Percentiles rank a stretch among this genome's conserved stretches.
Evolutionary conservation across 2,329 filamentous ascomycete species (phyloP).

Genomic region (Pseudophaeomoniella oleicola): DNA sequence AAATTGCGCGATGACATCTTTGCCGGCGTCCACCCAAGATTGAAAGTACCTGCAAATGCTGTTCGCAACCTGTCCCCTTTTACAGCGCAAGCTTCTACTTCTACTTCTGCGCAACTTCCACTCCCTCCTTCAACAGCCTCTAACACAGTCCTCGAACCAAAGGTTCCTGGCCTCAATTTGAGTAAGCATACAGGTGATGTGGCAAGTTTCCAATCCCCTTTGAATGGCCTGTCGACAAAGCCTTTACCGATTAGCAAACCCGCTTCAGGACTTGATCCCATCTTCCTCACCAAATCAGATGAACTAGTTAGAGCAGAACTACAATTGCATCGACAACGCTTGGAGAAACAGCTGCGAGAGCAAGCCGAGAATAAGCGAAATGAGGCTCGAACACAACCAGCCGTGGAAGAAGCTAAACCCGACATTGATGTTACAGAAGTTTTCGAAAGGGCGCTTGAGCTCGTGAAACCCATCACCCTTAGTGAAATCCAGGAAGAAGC

Average conservation of each 20-base stretch:
- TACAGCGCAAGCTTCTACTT: slow-evolving; percentile 9
- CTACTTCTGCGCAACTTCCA: slow-evolving; percentile 8
- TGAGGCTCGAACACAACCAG: slow-evolving; percentile 33
- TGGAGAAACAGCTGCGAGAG: slow-evolving; percentile 65
- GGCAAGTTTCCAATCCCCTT: neutral
- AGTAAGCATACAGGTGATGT: neutral
- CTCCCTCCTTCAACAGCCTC: slow-evolving; percentile 10
- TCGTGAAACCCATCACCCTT: slow-evolving; percentile 52
- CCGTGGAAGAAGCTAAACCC: slow-evolving; percentile 37
- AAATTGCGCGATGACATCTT: slow-evolving; percentile 68
- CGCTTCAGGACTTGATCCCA: slow-evolving; percentile 59
- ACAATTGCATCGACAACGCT: slow-evolving; percentile 61
- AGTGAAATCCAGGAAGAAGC: slow-evolving; percentile 25
- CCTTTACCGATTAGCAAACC: slow-evolving; percentile 26
- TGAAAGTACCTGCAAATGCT: slow-evolving; percentile 40
- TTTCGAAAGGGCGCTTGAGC: slow-evolving; percentile 52
- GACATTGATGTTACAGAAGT: slow-evolving; percentile 62
- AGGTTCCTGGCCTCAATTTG: neutral
- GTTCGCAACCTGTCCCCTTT: slow-evolving; percentile 4
- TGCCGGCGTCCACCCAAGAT: slow-evolving; percentile 50
- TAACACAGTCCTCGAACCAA: neutral
- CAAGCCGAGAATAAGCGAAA: slow-evolving; percentile 54
- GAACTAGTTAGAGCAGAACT: slow-evolving; percentile 70
- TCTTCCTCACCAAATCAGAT: slow-evolving; percentile 75
- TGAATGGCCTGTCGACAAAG: slow-evolving; percentile 11